Evolutionary conservation across 2,329 filamentous ascomycete genomes (phyloP).

Genomic region (Diaporthe citri): DNA sequence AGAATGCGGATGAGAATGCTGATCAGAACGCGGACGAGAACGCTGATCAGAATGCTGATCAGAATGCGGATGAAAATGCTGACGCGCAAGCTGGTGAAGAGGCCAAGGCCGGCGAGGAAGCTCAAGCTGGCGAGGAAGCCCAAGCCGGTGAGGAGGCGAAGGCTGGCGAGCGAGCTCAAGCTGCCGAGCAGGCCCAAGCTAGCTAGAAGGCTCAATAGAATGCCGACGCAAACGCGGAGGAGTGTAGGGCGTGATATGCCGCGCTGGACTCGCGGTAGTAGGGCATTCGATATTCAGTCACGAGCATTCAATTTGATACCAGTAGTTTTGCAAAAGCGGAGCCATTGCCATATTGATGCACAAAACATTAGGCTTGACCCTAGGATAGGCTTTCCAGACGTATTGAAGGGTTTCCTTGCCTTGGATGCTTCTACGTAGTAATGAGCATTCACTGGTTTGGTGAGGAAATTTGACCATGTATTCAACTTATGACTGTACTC

Average conservation of each 20-base stretch:
- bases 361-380: background rate
- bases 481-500: background rate
- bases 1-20: background rate
- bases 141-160: background rate
- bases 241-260: background rate
- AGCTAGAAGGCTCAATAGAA: background rate
- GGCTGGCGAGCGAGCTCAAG: background rate
- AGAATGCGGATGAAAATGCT: background rate
- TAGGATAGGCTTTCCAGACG: background rate
- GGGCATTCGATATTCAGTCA: constrained; percentile 1
- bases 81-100: background rate
- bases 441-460: background rate
- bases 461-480: background rate
- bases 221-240: background rate
- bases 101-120: background rate
- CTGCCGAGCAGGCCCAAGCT: background rate
- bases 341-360: background rate
- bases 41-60: background rate
- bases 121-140: background rate
- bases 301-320: constrained; percentile 6
- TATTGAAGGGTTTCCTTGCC: background rate
- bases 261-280: constrained; percentile 22
- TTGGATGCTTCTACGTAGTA: background rate
- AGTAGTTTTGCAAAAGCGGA: background rate
- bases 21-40: background rate